A percentile compares a stretch with the other conserved stretches of the same genome.
Conservation (phyloP, 345 rosid genomes). For the Hibiscus trionum region DNA sequence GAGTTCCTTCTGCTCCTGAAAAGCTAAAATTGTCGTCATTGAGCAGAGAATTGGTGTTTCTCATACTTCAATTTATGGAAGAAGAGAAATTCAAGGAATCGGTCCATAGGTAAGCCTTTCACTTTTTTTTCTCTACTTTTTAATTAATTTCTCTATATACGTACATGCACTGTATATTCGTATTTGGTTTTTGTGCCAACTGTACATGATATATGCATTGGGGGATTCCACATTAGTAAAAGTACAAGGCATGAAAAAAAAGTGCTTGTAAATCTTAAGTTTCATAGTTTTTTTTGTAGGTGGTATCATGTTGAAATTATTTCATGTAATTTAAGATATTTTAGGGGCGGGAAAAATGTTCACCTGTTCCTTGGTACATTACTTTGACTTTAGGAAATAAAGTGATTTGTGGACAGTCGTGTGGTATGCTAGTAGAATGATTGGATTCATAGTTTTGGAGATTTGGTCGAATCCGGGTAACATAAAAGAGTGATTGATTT, state of each 20-base stretch:
- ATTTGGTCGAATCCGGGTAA: too few relatives aligned
- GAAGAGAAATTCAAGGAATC: constrained; percentile 89
- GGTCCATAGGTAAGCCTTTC: constrained; percentile 56
- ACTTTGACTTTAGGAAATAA: too few relatives aligned
- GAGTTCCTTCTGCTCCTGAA: background rate
- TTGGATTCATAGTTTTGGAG: too few relatives aligned
- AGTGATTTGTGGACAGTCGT: background rate
- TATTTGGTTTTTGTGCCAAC: background rate
- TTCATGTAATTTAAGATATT: too few relatives aligned
- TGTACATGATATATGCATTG: background rate
- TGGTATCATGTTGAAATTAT: background rate
- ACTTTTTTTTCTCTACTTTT: background rate
- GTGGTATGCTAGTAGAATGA: too few relatives aligned
- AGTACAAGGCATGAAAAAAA: background rate
- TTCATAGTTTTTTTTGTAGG: background rate
- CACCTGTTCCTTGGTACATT: too few relatives aligned
- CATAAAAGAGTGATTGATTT: background rate
- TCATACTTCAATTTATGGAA: constrained; percentile 86
- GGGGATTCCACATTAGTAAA: background rate
- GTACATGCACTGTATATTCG: background rate
- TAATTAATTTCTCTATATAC: background rate
- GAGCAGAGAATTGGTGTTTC: constrained; percentile 87
- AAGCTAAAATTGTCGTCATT: constrained; percentile 49
- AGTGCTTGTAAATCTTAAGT: background rate
- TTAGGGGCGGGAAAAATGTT: too few relatives aligned